Evolutionary conservation across 192 early-diverging fungal genomes (phyloP), one percentile per base, ranked within the genome.

Genomic region (Coemansia sp.): DNA sequence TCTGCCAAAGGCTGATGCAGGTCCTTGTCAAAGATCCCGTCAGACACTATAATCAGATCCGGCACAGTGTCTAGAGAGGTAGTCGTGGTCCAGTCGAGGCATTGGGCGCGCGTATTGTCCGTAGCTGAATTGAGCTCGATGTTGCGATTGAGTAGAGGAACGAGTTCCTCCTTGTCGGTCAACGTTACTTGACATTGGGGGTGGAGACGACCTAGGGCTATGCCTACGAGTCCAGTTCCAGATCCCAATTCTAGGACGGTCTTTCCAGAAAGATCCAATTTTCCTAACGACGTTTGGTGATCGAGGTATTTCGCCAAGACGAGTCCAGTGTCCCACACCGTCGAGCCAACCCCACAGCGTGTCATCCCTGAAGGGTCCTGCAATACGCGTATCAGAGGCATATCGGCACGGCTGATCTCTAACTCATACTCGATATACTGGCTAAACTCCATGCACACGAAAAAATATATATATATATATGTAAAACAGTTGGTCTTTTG

Each of bases 241-340:
- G 79, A 44, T 2, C 79, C 79, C 0, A 81, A 68, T 65, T 81
- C 79, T 38, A 81, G 36, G 1, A 81, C 71, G 1, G 75, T 77
- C 34, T 81, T 81, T 11, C 59, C 59, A 1, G 63, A 22, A 0
- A 81, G 72, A 61, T 76, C 67, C 38, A 81, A 36, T 0, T 60
- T 68, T 38, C 73, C 73, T 1, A 62, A 10, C 1, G 29, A 24
- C 2, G 66, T 59, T 42, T 81, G 74, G 42, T 49, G 29, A 20
- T 81, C 79, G 2, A 81, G 29, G 64, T 81, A 81, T 44, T 81
- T 81, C 42, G 79, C 70, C 27, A 76, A 40, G 10, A 81, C 79
- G 3, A 76, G 63, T 0, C 64, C 79, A 1, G 74, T 67, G 51
- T 81, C 79, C 79, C 79, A 81, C 38, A 81, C 68, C 2, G 79